Conservation (phyloP, 139 green algal genomes). For the Klebsormidium nitens region DNA sequence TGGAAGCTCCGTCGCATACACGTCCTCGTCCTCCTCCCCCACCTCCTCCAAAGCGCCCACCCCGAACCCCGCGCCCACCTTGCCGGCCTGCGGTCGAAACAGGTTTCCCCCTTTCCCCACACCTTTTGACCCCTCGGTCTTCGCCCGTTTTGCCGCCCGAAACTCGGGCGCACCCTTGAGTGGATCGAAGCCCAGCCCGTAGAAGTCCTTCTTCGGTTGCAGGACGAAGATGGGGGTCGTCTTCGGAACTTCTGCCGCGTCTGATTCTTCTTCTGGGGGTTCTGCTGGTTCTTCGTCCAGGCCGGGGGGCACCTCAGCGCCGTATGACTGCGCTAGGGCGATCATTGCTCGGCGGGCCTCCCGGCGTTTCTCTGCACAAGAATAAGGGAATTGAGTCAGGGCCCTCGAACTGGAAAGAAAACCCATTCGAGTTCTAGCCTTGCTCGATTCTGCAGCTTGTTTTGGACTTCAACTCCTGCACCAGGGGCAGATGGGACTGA, state of each 20-base stretch:
- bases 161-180: slow-evolving; percentile 84
- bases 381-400: neutral
- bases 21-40: slow-evolving; percentile 49
- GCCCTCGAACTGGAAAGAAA: neutral
- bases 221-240: slow-evolving; percentile 68
- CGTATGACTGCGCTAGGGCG: slow-evolving; percentile 1
- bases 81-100: slow-evolving; percentile 7
- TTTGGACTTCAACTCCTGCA: no score
- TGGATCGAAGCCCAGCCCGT: slow-evolving; percentile 88
- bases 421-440: no score
- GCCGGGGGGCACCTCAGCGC: neutral
- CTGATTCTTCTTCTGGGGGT: no score
- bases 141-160: slow-evolving; percentile 20
- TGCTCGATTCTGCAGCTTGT: no score
- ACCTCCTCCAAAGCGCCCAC: slow-evolving; percentile 70
- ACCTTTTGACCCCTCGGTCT: neutral
- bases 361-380: neutral
- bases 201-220: slow-evolving; percentile 69
- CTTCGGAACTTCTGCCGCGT: slow-evolving; percentile 51
- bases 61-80: slow-evolving; percentile 74
- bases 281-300: no score
- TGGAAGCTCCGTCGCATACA: slow-evolving; percentile 45
- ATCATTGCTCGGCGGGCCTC: slow-evolving; percentile 9
- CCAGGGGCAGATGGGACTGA: no score
- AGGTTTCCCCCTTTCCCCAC: neutral